Percentiles rank a stretch among this genome's conserved stretches.
Evolutionary conservation across 306 rosid genomes (phyloP).

Genomic region (Leucaena leucocephala): DNA sequence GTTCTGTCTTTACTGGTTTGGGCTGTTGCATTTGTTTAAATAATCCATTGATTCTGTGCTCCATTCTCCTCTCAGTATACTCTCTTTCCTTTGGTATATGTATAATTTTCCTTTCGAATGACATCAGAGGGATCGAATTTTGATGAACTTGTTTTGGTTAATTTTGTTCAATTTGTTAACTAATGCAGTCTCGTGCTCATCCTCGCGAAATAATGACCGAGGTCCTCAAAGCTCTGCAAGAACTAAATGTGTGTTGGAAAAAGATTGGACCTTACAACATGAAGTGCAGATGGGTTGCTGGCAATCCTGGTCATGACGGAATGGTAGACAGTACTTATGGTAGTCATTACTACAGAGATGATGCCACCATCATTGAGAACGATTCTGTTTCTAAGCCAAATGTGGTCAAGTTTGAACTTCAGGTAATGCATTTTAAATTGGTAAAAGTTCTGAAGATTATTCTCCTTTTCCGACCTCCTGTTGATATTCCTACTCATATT

Average conservation of each 20-base stretch:
- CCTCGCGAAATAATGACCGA: conserved; percentile 97
- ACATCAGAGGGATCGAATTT: conserved; percentile 11
- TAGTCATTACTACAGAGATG: conserved; percentile 63
- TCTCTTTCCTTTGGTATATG: neutral
- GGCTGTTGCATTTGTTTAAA: conserved; percentile 17
- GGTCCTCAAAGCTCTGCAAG: conserved; percentile 95
- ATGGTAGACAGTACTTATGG: conserved; percentile 56
- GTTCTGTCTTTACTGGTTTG: conserved; percentile 18
- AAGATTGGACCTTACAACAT: conserved; percentile 95
- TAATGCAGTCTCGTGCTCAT: conserved; percentile 75
- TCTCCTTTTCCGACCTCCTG: neutral
- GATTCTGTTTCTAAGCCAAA: conserved; percentile 58
- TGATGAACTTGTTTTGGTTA: conserved; percentile 33
- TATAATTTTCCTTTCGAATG: neutral
- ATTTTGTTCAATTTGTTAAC: neutral
- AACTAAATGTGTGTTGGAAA: conserved; percentile 87
- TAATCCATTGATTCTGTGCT: conserved; percentile 14
- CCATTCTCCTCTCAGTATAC: conserved; percentile 9
- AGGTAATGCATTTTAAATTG: conserved; percentile 52
- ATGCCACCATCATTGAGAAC: conserved; percentile 57
- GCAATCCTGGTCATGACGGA: conserved; percentile 65
- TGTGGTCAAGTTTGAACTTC: conserved; percentile 94
- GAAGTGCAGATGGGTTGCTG: conserved; percentile 85
- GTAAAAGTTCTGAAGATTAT: neutral
- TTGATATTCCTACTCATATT: neutral